Evolutionary conservation across 2,329 filamentous ascomycete genomes (phyloP).

Genomic region (Talaromyces atroroseus): DNA sequence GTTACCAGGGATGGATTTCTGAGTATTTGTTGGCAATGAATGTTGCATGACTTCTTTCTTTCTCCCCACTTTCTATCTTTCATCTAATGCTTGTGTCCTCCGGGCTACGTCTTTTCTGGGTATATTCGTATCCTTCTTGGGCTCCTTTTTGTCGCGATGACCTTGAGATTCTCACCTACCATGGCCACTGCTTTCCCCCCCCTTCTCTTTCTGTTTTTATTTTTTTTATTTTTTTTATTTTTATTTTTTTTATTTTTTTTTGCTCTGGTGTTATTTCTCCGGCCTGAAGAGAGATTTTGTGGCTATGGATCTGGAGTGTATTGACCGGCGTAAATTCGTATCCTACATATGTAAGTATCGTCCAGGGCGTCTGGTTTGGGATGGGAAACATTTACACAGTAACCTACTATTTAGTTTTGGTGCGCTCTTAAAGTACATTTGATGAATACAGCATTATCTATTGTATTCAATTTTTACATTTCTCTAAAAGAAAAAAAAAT

Average conservation of each 20-base stretch:
- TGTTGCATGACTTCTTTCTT: not conserved
- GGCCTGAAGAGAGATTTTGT: not conserved
- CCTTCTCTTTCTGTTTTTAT: too few relatives aligned
- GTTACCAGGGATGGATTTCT: conserved; percentile 61
- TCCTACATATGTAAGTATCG: not conserved
- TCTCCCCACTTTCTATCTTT: not conserved
- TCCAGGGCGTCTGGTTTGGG: not conserved
- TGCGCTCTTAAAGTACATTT: not conserved
- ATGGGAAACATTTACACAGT: not conserved
- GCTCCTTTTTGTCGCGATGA: not conserved
- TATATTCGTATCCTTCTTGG: not conserved
- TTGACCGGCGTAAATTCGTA: conserved; percentile 2
- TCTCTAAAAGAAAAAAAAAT: too few relatives aligned
- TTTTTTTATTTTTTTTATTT: not conserved
- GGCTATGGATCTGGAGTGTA: not conserved
- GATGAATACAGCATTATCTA: not conserved
- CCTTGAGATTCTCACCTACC: not conserved
- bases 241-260: not conserved
- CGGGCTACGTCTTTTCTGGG: not conserved
- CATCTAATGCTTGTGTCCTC: not conserved
- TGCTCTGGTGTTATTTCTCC: not conserved
- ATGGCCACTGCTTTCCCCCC: not conserved
- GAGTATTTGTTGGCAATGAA: conserved; percentile 58
- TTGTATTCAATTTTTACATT: not conserved
- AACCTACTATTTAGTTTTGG: not conserved